Percentiles rank a stretch among this genome's conserved stretches.
phyloP scores from a whole-genome alignment of 441 rosid species.

The Aquilaria agallochum region DNA sequence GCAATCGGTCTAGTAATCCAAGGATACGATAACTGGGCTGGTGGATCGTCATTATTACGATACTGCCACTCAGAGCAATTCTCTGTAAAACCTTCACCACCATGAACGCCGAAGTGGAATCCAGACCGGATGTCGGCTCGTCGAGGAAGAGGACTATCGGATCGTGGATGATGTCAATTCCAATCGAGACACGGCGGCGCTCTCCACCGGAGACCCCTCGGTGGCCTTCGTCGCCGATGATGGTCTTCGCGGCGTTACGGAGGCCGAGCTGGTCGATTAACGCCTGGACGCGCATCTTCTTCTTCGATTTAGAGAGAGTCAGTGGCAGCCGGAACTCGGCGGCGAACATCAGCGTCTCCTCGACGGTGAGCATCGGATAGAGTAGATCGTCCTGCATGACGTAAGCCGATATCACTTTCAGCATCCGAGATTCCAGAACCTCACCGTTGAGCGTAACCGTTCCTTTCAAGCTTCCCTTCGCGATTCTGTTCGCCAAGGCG shows the following conservation, averaged over 20 bases:
- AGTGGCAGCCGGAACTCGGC: slow-evolving; percentile 78
- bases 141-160: slow-evolving; percentile 75
- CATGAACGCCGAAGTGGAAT: slow-evolving; percentile 84
- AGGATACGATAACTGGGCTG: slow-evolving; percentile 81
- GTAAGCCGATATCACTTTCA: slow-evolving; percentile 68
- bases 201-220: slow-evolving; percentile 88
- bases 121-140: slow-evolving; percentile 84
- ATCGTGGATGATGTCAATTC: slow-evolving; percentile 77
- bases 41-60: slow-evolving; percentile 77
- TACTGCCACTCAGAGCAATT: slow-evolving; percentile 83
- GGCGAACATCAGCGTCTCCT: slow-evolving; percentile 69
- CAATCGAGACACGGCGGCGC: slow-evolving; percentile 75
- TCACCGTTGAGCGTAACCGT: slow-evolving; percentile 59
- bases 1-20: slow-evolving; percentile 57
- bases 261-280: slow-evolving; percentile 74
- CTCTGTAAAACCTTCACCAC: slow-evolving; percentile 80
- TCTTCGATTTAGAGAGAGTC: slow-evolving; percentile 59
- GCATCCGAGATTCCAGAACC: slow-evolving; percentile 49
- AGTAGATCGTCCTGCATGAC: slow-evolving; percentile 79
- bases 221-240: slow-evolving; percentile 89
- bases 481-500: slow-evolving; percentile 70
- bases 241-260: slow-evolving; percentile 63
- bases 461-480: slow-evolving; percentile 61
- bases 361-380: slow-evolving; percentile 68
- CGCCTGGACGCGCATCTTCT: slow-evolving; percentile 55